Percentiles rank a stretch among this genome's conserved stretches.
Conservation (phyloP, 225 moss, liverwort and hornwort genomes). For the Sphagnum contortum region DNA sequence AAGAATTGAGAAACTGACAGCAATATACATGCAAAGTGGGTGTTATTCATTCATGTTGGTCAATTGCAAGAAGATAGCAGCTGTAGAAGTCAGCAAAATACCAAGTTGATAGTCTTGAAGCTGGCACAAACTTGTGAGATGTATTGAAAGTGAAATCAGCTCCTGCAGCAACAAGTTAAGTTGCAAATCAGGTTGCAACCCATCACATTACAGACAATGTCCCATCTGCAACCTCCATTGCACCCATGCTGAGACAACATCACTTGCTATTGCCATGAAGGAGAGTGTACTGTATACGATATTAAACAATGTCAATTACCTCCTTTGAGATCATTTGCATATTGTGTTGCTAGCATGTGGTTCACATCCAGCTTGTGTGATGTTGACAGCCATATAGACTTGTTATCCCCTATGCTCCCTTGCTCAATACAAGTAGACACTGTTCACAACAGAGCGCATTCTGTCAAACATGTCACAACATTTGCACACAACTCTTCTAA, state of each 20-base stretch:
- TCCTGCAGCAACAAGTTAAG: constrained; percentile 16
- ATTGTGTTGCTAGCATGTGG: constrained; percentile 46
- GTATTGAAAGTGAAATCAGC: constrained; percentile 58
- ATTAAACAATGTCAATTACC: constrained; percentile 21
- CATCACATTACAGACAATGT: no score
- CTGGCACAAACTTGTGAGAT: constrained; percentile 34
- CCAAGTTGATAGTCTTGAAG: constrained; percentile 59
- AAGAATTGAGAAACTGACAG: neutral
- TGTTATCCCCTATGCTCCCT: constrained; percentile 49
- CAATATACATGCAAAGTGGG: neutral
- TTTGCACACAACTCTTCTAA: neutral
- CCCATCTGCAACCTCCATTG: no score
- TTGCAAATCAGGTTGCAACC: neutral
- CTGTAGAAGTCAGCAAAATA: constrained; percentile 11
- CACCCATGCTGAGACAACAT: neutral
- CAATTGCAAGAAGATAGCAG: neutral
- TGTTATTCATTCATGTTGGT: no score
- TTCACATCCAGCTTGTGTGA: constrained; percentile 55
- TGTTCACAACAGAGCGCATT: constrained; percentile 14
- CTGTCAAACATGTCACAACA: neutral
- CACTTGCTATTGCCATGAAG: neutral
- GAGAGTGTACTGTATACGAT: neutral
- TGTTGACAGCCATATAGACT: constrained; percentile 54
- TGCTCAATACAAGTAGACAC: constrained; percentile 76
- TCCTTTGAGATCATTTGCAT: constrained; percentile 65